Evolutionary conservation across 331 rosid genomes (phyloP).

Genomic region (Acacia pycnantha): DNA sequence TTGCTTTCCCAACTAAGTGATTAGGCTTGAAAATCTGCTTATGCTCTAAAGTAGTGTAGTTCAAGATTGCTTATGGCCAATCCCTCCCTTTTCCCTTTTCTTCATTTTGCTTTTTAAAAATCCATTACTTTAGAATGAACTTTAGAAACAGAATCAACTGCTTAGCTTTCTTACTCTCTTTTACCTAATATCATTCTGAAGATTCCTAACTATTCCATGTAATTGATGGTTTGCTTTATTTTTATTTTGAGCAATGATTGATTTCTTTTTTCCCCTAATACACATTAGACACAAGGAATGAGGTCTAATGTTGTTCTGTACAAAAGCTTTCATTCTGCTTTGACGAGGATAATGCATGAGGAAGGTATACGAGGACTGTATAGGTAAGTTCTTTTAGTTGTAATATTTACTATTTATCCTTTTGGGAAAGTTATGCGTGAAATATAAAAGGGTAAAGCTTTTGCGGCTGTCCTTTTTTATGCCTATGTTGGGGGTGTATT

Average conservation of each 20-base stretch:
- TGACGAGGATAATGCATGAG: no score
- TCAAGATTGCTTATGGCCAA: neutral
- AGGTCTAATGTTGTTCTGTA: no score
- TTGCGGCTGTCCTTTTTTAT: neutral
- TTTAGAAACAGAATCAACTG: neutral
- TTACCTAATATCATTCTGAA: neutral
- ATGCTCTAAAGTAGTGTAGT: neutral
- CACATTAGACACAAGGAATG: no score
- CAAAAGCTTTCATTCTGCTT: no score
- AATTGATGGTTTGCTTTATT: neutral
- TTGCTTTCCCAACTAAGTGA: no score
- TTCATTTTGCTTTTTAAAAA: neutral
- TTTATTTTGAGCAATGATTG: constrained; percentile 6
- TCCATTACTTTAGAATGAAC: neutral
- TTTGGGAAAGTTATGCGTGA: constrained; percentile 6
- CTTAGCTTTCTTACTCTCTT: neutral
- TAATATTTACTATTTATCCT: neutral
- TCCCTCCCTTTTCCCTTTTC: neutral
- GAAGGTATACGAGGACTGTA: no score
- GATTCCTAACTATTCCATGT: neutral
- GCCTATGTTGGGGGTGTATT: neutral
- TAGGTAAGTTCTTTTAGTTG: no score
- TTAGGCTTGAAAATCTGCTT: no score
- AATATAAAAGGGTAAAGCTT: neutral
- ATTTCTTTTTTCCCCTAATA: constrained; percentile 25